Evolutionary conservation across 306 rosid genomes (phyloP).

Genomic region (Malus asiatica): DNA sequence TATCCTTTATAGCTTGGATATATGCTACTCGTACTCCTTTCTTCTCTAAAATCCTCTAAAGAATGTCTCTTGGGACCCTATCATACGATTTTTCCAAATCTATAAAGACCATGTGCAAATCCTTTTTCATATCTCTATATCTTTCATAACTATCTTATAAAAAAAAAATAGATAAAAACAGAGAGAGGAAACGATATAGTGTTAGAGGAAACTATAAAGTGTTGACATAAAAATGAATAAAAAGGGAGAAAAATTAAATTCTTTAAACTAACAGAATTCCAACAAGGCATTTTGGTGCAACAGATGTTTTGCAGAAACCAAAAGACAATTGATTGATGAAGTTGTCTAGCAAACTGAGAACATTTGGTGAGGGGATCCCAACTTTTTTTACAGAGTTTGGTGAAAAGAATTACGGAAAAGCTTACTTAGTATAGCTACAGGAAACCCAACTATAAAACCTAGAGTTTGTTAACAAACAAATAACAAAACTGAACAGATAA

Average conservation of each 20-base stretch:
- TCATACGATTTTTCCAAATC: too few species aligned
- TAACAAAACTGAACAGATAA: background rate
- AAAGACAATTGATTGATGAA: background rate
- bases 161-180: too few species aligned
- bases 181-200: background rate
- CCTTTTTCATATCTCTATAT: too few species aligned
- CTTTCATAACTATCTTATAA: too few species aligned
- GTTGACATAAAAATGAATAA: background rate
- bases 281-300: background rate
- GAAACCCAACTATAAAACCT: background rate
- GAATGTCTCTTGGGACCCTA: too few species aligned
- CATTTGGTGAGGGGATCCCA: background rate
- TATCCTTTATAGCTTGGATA: too few species aligned
- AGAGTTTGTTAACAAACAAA: background rate
- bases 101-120: too few species aligned
- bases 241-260: background rate
- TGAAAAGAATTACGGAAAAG: background rate
- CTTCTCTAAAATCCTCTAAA: too few species aligned
- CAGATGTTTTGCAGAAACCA: background rate
- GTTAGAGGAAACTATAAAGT: background rate
- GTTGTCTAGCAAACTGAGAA: background rate
- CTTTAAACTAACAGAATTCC: background rate
- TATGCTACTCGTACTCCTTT: too few species aligned
- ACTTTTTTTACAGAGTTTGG: background rate
- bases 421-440: background rate